Percentiles rank a stretch among this genome's conserved stretches.
These are phyloP conservation scores for Euptelea pleiosperma DNA, from an alignment of 164 flowering plant genomes.

Conservation along the genomic window DNA sequence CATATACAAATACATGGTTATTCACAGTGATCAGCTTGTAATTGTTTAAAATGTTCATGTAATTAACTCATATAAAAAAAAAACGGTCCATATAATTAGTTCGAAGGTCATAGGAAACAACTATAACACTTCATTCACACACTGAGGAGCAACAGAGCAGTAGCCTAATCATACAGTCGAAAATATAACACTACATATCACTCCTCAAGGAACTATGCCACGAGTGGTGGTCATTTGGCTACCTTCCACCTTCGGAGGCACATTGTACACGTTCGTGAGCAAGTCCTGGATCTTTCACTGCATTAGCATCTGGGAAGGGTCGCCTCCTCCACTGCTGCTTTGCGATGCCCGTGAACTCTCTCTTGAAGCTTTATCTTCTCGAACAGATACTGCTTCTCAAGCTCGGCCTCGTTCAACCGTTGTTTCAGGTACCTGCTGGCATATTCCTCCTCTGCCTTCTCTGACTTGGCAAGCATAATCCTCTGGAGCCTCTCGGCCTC, in stretches of 20 bases:
- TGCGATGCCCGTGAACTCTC: slow-evolving; percentile 60
- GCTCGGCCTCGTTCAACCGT: slow-evolving; percentile 86
- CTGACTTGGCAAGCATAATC: slow-evolving; percentile 79
- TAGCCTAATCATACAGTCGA: neutral
- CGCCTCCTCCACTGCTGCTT: slow-evolving; percentile 47
- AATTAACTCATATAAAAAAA: too few species aligned
- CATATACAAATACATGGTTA: neutral
- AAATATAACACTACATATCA: slow-evolving; percentile 13
- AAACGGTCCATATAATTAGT: too few species aligned
- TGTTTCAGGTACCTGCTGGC: slow-evolving; percentile 86
- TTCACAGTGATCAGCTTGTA: neutral
- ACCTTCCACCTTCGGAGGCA: slow-evolving; percentile 45
- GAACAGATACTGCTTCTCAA: slow-evolving; percentile 85
- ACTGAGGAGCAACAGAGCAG: neutral
- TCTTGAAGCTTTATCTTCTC: slow-evolving; percentile 94
- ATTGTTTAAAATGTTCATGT: too few species aligned
- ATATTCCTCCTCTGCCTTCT: slow-evolving; percentile 90
- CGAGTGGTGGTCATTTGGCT: slow-evolving; percentile 37
- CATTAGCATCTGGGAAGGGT: slow-evolving; percentile 59
- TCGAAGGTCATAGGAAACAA: neutral
- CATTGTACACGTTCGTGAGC: slow-evolving; percentile 54
- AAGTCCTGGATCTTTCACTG: slow-evolving; percentile 68
- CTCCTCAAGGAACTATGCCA: slow-evolving; percentile 35
- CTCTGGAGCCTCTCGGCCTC: slow-evolving; percentile 89
- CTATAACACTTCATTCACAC: neutral